A percentile compares a stretch with the other conserved stretches of the same genome.
Conservation (phyloP, 2,329 filamentous ascomycete species). For the Plenodomus biglobosus region DNA sequence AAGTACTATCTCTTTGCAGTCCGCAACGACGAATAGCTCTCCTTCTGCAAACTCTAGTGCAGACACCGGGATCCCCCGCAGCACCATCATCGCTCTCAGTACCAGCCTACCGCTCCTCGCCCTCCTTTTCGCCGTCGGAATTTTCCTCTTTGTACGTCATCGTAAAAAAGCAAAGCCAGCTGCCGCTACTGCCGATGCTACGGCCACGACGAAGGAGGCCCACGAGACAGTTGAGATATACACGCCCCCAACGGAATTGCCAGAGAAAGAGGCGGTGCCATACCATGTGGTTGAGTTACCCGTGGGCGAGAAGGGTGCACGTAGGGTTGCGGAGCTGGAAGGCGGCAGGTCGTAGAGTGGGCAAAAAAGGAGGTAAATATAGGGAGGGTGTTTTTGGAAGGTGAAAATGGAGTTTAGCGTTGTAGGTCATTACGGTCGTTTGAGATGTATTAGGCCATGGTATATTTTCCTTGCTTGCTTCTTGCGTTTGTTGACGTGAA, state of each 20-base stretch:
- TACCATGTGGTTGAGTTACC: background rate
- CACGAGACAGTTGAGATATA: background rate
- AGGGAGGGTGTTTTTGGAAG: too few species aligned
- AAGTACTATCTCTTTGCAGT: background rate
- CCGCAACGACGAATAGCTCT: background rate
- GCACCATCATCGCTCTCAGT: background rate
- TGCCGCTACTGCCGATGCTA: background rate
- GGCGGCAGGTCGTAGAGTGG: too few species aligned
- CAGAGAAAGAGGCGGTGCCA: background rate
- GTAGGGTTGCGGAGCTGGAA: background rate
- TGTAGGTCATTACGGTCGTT: too few species aligned
- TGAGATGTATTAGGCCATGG: too few species aligned
- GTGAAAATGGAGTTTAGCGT: too few species aligned
- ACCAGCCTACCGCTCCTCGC: background rate
- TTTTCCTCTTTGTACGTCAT: background rate
- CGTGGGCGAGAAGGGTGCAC: background rate
- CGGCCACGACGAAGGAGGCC: background rate
- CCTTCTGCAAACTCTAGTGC: background rate
- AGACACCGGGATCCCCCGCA: background rate
- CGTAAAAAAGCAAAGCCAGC: background rate
- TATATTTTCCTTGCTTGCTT: too few species aligned
- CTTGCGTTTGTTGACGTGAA: too few species aligned
- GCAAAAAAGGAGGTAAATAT: too few species aligned
- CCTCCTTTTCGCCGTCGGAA: background rate
- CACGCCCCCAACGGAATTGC: background rate